Base-by-base conservation (phyloP, 2,329 filamentous ascomycete species). In the Paecilomyces dactylethromorphus region DNA sequence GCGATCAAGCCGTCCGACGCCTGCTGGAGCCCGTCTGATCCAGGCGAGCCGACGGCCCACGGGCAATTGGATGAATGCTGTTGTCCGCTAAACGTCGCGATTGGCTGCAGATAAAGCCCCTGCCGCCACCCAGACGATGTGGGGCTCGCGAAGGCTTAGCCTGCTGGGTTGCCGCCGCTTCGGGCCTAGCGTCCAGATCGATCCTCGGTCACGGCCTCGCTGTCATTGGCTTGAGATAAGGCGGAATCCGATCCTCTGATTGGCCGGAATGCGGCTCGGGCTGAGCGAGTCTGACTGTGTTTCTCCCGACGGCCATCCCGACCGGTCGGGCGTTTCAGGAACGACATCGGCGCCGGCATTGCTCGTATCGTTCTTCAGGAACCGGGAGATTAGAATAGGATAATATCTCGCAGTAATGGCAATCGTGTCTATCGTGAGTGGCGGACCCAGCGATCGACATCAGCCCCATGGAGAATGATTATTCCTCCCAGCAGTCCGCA, bases 21-120 rank as follows among this genome's bases (percentile, higher is more conserved):
- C 24, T 26, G 3, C 24, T 3, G 24, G 24, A 26, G 24, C 24
- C 24, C 24, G 26, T 29, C 4, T 4, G 7, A 29, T 29, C 2
- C 26, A 18, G 21, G 29, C 60, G 56, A 60, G 63, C 58, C 52
- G 45, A 18, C 35, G 4, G 35, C 6, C 57, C 50, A 56, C 55
- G 52, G 53, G 54, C 60, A 63, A 65, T 64, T 64, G 62, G 63
- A 51, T 18, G 39, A 53, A 22, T 60, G 63, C 54, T 54, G 54
- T n/a, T 39, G 5, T 1, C 52, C 49, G 15, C 15, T 13, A 22
- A 18, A 12, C 53, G 0, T 35, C 21, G 26, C 62, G 56, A 68
- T 68, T 68, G 65, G 66, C 50, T 50, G 31, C 58, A 67, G 66
- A 68, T 68, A 68, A 67, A 66, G 59, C 53, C 58, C 60, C 62